These are phyloP conservation scores for Kodamaea kakaduensis DNA, from an alignment of 805 yeast species.

Conservation along the genomic window DNA sequence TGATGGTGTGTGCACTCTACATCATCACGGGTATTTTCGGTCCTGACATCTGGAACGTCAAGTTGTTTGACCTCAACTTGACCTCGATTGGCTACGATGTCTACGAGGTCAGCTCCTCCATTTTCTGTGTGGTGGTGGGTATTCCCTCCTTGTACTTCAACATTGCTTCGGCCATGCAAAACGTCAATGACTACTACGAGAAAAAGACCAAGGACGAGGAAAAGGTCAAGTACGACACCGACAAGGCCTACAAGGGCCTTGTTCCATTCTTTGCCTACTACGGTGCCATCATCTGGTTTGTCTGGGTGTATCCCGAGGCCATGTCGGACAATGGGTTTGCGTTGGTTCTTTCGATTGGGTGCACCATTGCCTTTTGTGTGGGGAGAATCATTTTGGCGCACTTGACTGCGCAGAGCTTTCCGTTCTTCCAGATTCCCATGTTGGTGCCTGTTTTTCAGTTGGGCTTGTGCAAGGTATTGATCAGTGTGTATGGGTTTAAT, in stretches of 20 bases:
- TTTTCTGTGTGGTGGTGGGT: conserved; percentile 48
- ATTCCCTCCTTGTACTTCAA: conserved; percentile 57
- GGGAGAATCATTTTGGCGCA: conserved; percentile 89
- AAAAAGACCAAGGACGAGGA: conserved; percentile 19
- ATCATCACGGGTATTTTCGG: conserved; percentile 66
- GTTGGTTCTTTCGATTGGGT: conserved; percentile 64
- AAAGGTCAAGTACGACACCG: conserved; percentile 36
- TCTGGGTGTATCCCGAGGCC: conserved; percentile 49
- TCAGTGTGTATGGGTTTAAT: conserved; percentile 35
- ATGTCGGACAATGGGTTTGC: conserved; percentile 48
- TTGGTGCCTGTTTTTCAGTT: conserved; percentile 57
- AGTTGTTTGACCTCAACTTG: conserved; percentile 39
- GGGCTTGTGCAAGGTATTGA: conserved; percentile 30
- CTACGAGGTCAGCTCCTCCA: conserved; percentile 36
- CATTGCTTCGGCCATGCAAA: conserved; percentile 61
- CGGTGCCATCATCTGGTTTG: conserved; percentile 43
- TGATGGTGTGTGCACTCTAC: conserved; percentile 55
- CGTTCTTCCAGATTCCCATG: conserved; percentile 66
- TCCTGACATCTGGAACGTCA: conserved; percentile 58
- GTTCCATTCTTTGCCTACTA: conserved; percentile 64
- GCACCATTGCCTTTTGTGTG: conserved; percentile 77
- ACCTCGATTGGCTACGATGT: conserved; percentile 26
- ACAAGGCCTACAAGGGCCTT: conserved; percentile 48
- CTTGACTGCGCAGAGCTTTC: conserved; percentile 75
- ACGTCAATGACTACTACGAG: conserved; percentile 49